Percentiles rank a stretch among this genome's conserved stretches.
Conservation (phyloP, 768 basidiomycete species). For the Leccinum uliginosum region DNA sequence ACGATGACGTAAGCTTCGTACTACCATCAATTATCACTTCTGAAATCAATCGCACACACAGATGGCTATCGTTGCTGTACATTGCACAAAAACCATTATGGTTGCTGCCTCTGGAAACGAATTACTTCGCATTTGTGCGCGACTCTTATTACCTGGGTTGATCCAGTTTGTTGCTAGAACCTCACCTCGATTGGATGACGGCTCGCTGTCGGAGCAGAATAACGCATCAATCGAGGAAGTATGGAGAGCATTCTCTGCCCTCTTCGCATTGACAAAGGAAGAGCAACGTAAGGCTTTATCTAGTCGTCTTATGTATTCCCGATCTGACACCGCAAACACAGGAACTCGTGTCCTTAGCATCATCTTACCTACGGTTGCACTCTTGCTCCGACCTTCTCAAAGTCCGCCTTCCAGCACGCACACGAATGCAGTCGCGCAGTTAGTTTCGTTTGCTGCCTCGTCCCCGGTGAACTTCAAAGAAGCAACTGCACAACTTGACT, state of each 20-base stretch:
- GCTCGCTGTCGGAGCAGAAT: constrained; percentile 50
- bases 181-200: constrained; percentile 57
- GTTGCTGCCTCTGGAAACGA: constrained; percentile 65
- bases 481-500: constrained; percentile 65
- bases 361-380: constrained; percentile 68
- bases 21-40: background rate
- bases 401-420: constrained; percentile 44
- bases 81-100: constrained; percentile 85
- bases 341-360: constrained; percentile 66
- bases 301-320: background rate
- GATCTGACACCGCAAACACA: constrained; percentile 28
- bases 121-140: constrained; percentile 65
- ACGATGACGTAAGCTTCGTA: constrained; percentile 51
- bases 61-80: constrained; percentile 80
- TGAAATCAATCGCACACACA: constrained; percentile 37
- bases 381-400: constrained; percentile 58
- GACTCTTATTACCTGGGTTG: constrained; percentile 72
- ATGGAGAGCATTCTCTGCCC: constrained; percentile 71
- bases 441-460: constrained; percentile 67
- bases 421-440: constrained; percentile 55
- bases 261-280: constrained; percentile 54
- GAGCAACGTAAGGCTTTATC: constrained; percentile 51
- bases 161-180: constrained; percentile 76
- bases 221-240: constrained; percentile 69
- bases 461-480: constrained; percentile 82